Conservation (phyloP, 139 green algal species). For the Coelastrella sp. region DNA sequence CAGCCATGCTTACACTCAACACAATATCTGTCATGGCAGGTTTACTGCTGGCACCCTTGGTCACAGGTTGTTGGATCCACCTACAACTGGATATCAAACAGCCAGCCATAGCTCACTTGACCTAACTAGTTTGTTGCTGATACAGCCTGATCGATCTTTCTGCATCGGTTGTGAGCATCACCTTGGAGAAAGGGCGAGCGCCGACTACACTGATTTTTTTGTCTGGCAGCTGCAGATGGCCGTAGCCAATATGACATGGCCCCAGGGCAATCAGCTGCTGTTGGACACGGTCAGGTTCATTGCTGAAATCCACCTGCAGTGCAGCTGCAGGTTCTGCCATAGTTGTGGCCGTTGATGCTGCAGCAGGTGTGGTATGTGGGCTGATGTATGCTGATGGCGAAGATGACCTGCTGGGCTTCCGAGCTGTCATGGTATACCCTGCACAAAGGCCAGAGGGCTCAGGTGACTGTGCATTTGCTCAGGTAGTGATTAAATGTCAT, state of each 20-base stretch:
- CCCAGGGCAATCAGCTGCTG: constrained; percentile 70
- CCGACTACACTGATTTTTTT: constrained; percentile 65
- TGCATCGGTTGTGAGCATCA: neutral
- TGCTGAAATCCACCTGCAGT: neutral
- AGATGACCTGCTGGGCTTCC: neutral
- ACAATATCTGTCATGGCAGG: too few species aligned
- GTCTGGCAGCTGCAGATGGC: constrained; percentile 41
- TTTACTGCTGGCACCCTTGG: too few species aligned
- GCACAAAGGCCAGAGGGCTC: neutral
- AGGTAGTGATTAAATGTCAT: neutral
- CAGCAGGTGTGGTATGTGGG: neutral
- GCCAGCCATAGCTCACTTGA: neutral
- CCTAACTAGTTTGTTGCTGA: neutral
- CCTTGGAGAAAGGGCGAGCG: constrained; percentile 73
- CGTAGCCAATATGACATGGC: constrained; percentile 65
- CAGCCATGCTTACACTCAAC: too few species aligned
- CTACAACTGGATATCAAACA: too few species aligned
- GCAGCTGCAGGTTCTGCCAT: too few species aligned
- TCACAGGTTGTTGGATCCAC: too few species aligned
- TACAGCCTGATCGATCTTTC: neutral
- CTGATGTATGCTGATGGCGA: neutral
- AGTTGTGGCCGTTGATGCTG: neutral
- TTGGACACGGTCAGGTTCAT: constrained; percentile 40
- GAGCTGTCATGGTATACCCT: constrained; percentile 43
- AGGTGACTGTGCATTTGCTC: neutral